These are phyloP conservation scores for Helminthosporium solani DNA, from an alignment of 2,329 filamentous ascomycete genomes.

Conservation along the genomic window DNA sequence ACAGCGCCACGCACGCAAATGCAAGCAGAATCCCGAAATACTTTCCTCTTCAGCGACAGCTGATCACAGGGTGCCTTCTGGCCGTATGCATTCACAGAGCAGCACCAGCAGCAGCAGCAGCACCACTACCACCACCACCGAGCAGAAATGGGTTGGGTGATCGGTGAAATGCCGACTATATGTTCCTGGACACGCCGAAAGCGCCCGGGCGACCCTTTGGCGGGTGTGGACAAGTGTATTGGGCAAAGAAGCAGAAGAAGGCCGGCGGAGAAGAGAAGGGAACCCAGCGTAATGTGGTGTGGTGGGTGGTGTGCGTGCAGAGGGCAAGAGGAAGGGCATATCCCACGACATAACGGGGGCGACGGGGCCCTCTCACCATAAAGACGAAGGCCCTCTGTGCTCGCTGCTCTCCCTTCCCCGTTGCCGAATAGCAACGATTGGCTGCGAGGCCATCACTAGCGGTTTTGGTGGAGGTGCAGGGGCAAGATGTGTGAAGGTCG, in stretches of 20 bases:
- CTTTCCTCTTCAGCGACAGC: background rate
- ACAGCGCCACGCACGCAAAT: slow-evolving; percentile 2
- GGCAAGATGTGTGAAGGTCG: background rate
- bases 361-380: background rate
- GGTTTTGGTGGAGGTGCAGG: background rate
- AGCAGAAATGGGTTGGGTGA: slow-evolving; percentile 18
- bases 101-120: too few species aligned
- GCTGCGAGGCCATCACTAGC: background rate
- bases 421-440: background rate
- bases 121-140: too few species aligned
- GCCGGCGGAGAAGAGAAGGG: background rate
- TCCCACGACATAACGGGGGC: background rate
- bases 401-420: background rate
- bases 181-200: too few species aligned
- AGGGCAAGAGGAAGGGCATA: background rate
- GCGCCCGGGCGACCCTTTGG: too few species aligned
- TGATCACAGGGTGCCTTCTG: slow-evolving; percentile 14
- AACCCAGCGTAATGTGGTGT: background rate
- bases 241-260: slow-evolving; percentile 7
- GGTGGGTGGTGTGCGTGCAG: background rate
- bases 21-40: background rate
- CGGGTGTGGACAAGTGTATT: background rate
- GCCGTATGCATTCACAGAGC: slow-evolving; percentile 26
- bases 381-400: background rate
- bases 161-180: too few species aligned